Evolutionary conservation across 495 filamentous ascomycete species (phyloP).

Genomic region (Sporormia fimetaria): DNA sequence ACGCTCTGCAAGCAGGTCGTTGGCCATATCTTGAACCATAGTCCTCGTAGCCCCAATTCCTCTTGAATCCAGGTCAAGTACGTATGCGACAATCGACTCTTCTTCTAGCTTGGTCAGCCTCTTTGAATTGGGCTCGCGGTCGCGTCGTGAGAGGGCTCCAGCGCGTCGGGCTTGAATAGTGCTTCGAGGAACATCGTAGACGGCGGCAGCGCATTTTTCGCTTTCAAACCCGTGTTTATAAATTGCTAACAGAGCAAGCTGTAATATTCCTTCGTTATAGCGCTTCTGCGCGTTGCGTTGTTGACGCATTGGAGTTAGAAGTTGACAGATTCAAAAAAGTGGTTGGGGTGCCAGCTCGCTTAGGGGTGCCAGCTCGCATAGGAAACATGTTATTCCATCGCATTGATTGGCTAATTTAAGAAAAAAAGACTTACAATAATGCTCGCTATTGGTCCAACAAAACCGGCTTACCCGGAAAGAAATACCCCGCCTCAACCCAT

Average conservation of each 20-base stretch:
- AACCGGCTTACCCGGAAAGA: too few species aligned
- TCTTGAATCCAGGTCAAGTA: conserved; percentile 3
- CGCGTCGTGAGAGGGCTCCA: conserved; percentile 6
- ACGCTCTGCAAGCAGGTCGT: conserved; percentile 5
- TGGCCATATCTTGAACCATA: conserved; percentile 2
- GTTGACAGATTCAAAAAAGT: not conserved
- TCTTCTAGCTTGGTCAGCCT: conserved; percentile 6
- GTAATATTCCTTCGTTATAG: conserved; percentile 1
- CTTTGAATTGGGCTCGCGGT: conserved; percentile 9
- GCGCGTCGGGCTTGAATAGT: conserved; percentile 5
- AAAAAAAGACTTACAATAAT: too few species aligned
- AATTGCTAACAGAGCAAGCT: not conserved
- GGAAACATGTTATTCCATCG: conserved; percentile 1
- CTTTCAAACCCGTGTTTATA: not conserved
- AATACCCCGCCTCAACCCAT: too few species aligned
- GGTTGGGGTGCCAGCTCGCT: too few species aligned
- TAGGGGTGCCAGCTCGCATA: not conserved
- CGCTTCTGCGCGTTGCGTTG: not conserved
- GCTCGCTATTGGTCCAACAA: too few species aligned
- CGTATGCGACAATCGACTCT: conserved; percentile 7
- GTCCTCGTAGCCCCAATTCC: conserved; percentile 1
- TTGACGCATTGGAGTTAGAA: conserved; percentile 1
- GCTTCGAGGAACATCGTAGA: not conserved
- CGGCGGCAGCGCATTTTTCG: not conserved
- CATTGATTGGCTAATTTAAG: too few species aligned